These are phyloP conservation scores for Otatea glauca DNA, from an alignment of 176 grass and related monocot genomes.

Conservation along the genomic window DNA sequence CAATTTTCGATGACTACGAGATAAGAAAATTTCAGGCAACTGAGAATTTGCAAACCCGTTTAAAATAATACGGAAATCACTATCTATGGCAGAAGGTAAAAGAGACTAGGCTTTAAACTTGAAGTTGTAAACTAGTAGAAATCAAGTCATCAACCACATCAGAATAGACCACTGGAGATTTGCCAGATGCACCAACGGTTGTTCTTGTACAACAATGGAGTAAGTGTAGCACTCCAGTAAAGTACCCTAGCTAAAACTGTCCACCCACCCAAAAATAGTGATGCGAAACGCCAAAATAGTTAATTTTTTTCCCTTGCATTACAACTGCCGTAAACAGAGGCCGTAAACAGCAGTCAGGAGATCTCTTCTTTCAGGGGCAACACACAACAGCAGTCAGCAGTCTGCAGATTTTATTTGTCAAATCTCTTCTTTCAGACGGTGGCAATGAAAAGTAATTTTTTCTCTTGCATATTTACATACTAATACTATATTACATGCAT, in stretches of 20 bases:
- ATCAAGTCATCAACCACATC: background rate
- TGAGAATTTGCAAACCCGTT: no score
- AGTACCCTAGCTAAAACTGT: background rate
- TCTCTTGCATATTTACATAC: no score
- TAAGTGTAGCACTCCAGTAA: background rate
- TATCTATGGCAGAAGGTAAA: background rate
- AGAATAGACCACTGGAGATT: background rate
- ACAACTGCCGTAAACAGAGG: no score
- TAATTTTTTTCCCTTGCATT: background rate
- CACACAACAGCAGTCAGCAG: no score
- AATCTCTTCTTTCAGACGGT: no score
- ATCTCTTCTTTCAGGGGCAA: no score
- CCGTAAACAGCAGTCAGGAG: no score
- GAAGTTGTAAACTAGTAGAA: background rate
- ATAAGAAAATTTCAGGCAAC: no score
- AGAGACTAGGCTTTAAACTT: background rate
- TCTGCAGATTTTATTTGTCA: no score
- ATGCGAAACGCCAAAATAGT: background rate
- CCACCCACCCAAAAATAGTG: conserved; percentile 16
- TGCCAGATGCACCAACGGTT: conserved; percentile 5
- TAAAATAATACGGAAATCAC: background rate
- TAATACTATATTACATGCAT: no score
- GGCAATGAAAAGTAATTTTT: no score
- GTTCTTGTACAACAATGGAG: background rate
- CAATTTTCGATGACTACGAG: no score